phyloP scores from a whole-genome alignment of 129 eudicot species.

The Chrysanthemum lavandulifolium region DNA sequence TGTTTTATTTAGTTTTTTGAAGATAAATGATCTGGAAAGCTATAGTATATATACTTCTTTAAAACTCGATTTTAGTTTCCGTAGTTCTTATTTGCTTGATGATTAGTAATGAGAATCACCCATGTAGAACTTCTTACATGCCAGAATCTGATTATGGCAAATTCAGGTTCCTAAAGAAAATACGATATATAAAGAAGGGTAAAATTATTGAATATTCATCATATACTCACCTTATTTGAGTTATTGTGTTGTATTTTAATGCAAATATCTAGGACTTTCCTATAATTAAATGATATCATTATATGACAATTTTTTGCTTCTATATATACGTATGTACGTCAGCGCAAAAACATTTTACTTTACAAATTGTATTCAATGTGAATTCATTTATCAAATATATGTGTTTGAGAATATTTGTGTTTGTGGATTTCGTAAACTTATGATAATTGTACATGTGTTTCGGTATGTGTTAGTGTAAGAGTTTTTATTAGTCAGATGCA shows the following conservation, averaged over 20 bases:
- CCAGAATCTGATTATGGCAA: background rate
- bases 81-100: conserved; percentile 5
- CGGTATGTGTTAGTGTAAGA: too few relatives aligned
- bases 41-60: background rate
- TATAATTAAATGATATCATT: background rate
- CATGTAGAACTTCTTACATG: background rate
- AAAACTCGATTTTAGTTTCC: background rate
- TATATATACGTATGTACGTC: background rate
- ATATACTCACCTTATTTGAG: too few relatives aligned
- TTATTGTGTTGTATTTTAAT: too few relatives aligned
- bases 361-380: too few relatives aligned
- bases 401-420: too few relatives aligned
- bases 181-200: background rate
- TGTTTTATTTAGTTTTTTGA: too few relatives aligned
- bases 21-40: too few relatives aligned
- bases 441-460: too few relatives aligned
- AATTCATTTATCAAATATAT: too few relatives aligned
- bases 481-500: too few relatives aligned
- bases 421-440: too few relatives aligned
- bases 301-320: background rate
- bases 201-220: background rate
- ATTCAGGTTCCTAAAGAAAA: background rate
- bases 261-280: background rate
- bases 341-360: too few relatives aligned
- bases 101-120: background rate